Percentiles rank a stretch among this genome's conserved stretches.
Evolutionary conservation across 1,139 yeast genomes (phyloP).

Genomic region (Yamadazyma diospyri): DNA sequence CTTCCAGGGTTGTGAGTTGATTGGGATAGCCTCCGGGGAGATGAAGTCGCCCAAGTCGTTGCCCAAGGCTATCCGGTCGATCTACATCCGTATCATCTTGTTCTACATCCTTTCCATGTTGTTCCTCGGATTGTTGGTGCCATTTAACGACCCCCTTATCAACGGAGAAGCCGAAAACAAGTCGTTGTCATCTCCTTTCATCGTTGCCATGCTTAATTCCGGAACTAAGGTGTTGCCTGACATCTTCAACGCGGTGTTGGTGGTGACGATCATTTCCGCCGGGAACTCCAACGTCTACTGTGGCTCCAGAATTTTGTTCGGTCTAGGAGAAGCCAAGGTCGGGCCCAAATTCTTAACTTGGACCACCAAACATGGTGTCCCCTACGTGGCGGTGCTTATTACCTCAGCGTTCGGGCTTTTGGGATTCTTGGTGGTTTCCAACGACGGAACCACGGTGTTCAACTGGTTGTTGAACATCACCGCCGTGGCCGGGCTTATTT

Average conservation of each 20-base stretch:
- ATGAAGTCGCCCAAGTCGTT: slow-evolving; percentile 78
- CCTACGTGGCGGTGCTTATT: slow-evolving; percentile 53
- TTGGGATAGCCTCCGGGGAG: slow-evolving; percentile 90
- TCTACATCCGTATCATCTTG: slow-evolving; percentile 72
- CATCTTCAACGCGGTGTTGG: slow-evolving; percentile 72
- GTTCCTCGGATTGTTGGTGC: slow-evolving; percentile 80
- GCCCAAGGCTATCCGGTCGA: slow-evolving; percentile 82
- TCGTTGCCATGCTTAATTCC: slow-evolving; percentile 58
- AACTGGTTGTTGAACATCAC: slow-evolving; percentile 80
- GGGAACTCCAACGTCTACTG: slow-evolving; percentile 80
- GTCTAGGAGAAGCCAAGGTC: slow-evolving; percentile 56
- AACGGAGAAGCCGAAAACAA: slow-evolving; percentile 19
- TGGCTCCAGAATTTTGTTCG: slow-evolving; percentile 70
- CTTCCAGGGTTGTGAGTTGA: slow-evolving; percentile 76
- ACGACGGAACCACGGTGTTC: slow-evolving; percentile 67
- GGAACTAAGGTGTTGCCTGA: slow-evolving; percentile 69
- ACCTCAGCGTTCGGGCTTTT: slow-evolving; percentile 62
- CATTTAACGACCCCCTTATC: slow-evolving; percentile 59
- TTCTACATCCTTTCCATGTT: slow-evolving; percentile 78
- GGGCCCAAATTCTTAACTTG: slow-evolving; percentile 56
- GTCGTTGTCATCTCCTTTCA: slow-evolving; percentile 49
- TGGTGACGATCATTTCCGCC: slow-evolving; percentile 69
- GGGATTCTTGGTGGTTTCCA: slow-evolving; percentile 66
- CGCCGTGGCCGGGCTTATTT: slow-evolving; percentile 70
- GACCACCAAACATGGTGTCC: slow-evolving; percentile 65